Base-by-base conservation (phyloP, 495 filamentous ascomycete species). In the Antarctomyces pellizariae region DNA sequence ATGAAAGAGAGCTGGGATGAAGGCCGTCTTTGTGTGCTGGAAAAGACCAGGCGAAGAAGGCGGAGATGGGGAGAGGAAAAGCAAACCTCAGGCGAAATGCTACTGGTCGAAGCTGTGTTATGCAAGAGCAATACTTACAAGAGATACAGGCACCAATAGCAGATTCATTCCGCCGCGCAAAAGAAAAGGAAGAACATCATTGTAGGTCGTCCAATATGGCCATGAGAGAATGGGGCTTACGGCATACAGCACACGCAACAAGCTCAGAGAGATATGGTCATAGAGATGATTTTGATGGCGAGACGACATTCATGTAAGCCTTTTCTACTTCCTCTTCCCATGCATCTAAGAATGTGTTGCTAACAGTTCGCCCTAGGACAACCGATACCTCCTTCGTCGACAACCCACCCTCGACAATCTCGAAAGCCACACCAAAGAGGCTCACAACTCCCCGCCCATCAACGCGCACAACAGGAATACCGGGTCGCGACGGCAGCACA, bases 371-470 rank as follows among this genome's bases (percentile, higher is more conserved):
- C 22, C 36, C 4, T 37, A 86, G 79, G 57, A 93, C 84, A 14
- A 92, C 76, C 15, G 86, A 93, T 47, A 91, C 80, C 8, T 80
- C 79, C 7, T 97, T 93, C 40, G 67, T 92, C 13, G 80, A 90
- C 13, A 74, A 92, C 43, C 80, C 82, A 9, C 66, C 75, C 1
- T n/a, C n/a, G n/a, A 65, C 59, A 18, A 67, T 69, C 11, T 67
- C 70, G 3, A 77, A 70, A 46, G 52, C 62, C n/a, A 48, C 68
- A 2, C 53, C 62, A n/a, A 75, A 67, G 36, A n/a, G n/a, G n/a
- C 68, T 70, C 41, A 43, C 62, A 20, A 64, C 62, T 6, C 58
- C 69, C 1, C 56, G 48, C 29, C 49, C 49, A 24, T 32, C 42
- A 16, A 32, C 42, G 23, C 22, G 37, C n/a, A 36, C 32, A 30